phyloP scores from a whole-genome alignment of 2,329 filamentous ascomycete species.

The Cordyceps tenuipes region DNA sequence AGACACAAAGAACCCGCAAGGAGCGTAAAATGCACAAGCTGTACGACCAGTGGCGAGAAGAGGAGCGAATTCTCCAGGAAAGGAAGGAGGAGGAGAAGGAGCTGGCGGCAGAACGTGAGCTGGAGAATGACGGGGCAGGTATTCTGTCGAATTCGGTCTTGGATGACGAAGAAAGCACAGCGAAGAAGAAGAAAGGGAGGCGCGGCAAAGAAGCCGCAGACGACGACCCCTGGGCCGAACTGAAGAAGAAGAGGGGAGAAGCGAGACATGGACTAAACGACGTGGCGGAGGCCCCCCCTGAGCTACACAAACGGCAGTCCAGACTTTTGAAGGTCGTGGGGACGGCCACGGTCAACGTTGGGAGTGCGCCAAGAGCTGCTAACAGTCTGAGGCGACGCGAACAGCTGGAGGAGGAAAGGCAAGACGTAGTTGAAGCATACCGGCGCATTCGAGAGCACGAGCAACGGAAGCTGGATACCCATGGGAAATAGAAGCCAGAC shows the following conservation, averaged over 20 bases:
- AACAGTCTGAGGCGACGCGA: constrained; percentile 32
- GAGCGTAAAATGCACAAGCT: constrained; percentile 76
- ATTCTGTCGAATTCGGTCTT: constrained; percentile 40
- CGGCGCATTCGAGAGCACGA: constrained; percentile 30
- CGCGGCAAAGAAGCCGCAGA: constrained; percentile 48
- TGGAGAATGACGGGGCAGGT: constrained; percentile 48
- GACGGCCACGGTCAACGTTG: constrained; percentile 27
- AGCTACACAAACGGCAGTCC: constrained; percentile 45
- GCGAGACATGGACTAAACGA: constrained; percentile 37
- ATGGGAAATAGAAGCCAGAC: not conserved
- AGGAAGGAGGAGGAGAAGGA: constrained; percentile 58
- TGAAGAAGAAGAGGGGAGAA: constrained; percentile 59
- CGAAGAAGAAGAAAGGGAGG: constrained; percentile 29
- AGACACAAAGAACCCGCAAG: constrained; percentile 67
- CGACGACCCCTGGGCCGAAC: constrained; percentile 65
- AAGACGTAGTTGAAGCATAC: constrained; percentile 31
- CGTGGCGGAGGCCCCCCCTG: constrained; percentile 68
- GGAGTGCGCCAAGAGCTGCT: constrained; percentile 29
- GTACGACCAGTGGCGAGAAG: constrained; percentile 68
- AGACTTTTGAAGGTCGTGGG: constrained; percentile 26
- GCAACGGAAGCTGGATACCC: constrained; percentile 24
- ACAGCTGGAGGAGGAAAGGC: constrained; percentile 27
- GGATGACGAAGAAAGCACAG: constrained; percentile 29
- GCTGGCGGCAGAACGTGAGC: constrained; percentile 52
- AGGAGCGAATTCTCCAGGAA: constrained; percentile 55